Percentiles rank a stretch among this genome's conserved stretches.
Evolutionary conservation across 1,139 yeast genomes (phyloP).

Genomic region (Tardiomyces digboiensis): DNA sequence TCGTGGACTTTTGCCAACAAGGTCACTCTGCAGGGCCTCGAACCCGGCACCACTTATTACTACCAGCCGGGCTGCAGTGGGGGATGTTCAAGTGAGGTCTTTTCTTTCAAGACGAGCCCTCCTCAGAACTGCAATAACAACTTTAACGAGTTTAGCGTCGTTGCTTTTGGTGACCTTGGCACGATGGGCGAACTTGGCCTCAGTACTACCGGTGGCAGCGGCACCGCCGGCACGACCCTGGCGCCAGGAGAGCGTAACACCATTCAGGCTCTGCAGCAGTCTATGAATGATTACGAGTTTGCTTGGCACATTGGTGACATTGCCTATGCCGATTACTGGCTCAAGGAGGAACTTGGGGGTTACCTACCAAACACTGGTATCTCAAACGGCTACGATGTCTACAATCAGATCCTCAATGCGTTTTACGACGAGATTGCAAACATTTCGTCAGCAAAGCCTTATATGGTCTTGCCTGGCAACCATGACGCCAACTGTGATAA

Average conservation of each 20-base stretch:
- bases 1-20: conserved; percentile 22
- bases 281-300: conserved; percentile 14
- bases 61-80: conserved; percentile 16
- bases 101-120: conserved; percentile 13
- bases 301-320: conserved; percentile 20
- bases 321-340: conserved; percentile 22
- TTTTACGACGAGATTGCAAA: conserved; percentile 19
- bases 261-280: conserved; percentile 11
- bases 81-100: conserved; percentile 8
- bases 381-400: conserved; percentile 9
- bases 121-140: conserved; percentile 6
- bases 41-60: conserved; percentile 21
- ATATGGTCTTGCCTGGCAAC: conserved; percentile 23
- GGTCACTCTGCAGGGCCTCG: conserved; percentile 17
- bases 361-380: conserved; percentile 5
- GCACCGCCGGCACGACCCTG: conserved; percentile 6
- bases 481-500: conserved; percentile 19
- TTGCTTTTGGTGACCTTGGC: conserved; percentile 14
- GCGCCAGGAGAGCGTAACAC: conserved; percentile 3
- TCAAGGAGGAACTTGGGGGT: conserved; percentile 13
- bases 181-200: conserved; percentile 13
- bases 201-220: conserved; percentile 6
- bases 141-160: conserved; percentile 6
- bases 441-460: conserved; percentile 14
- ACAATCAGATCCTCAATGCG: conserved; percentile 12